Evolutionary conservation across 2,329 filamentous ascomycete genomes (phyloP), one percentile per base, ranked within the genome.

Genomic region (Fusarium sp.): DNA sequence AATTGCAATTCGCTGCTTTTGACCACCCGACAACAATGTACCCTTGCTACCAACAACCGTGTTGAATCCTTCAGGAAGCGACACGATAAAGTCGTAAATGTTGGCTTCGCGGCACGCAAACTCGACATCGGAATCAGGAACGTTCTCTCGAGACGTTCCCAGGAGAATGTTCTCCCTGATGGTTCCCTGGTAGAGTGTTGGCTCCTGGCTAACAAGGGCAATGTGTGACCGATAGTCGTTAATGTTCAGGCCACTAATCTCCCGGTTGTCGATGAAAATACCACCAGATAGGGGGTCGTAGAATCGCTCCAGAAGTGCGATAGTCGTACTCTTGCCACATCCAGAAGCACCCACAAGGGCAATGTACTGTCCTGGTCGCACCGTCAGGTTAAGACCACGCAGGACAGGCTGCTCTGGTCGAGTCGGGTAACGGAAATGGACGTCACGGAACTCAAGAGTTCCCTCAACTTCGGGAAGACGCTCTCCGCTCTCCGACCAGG

Each of bases 1-100:
- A 80, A 98, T 98, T 59, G 95, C 96, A 38, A 98, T 92, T 69
- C 97, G 93, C 83, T 98, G 96, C 81, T 98, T 98, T 83, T 98
- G 97, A 0, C 96, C 97, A 65, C 97, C 96, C 2, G 93, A 95
- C 17, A 98, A 85, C 80, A 98, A 90, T 17, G 91, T 89, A 52
- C 96, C 97, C 85, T 98, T 97, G 81, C 89, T 94, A 32, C 97
- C 96, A 33, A 97, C 95, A 3, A 95, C 80, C 0, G 95, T 98
- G 79, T 92, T 90, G 85, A 98, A 95, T 17, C 94, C 95, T 3
- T 97, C 94, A 1, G 94, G 94, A 20, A 97, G 86, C 6, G 93
- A 96, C 76, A 94, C 86, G 84, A 98, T 95, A 80, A 97, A 97
- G 79, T 97, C 94, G 83, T 95, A 95, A 74, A 97, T 97, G 80